Base-by-base conservation (phyloP, 2,329 filamentous ascomycete species). In the Aureobasidium melanogenum region DNA sequence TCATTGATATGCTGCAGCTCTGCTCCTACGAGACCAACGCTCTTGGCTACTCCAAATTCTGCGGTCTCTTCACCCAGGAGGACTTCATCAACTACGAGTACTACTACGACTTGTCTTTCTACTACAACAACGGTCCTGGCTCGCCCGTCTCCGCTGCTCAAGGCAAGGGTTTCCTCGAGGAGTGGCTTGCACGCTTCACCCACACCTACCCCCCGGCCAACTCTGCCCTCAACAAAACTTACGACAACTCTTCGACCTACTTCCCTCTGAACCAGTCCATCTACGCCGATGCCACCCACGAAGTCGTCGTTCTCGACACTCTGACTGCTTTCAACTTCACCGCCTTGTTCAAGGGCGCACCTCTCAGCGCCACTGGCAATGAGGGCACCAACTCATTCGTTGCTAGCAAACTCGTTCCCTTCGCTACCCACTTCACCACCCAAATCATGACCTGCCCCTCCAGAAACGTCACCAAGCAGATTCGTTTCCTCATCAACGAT, bases 1-100 rank as follows among this genome's bases (percentile, higher is more conserved):
- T 26, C 43, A 41, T 59, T 12, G 30, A 48, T 5, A 59, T 59
- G 56, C n/a, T 59, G 2, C 56, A 59, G 34, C 56, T 59, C 15
- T 59, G 56, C 34, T 59, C 56, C 1, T 59, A 59, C 34, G 56
- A 59, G 56, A 59, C 43, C 56, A 41, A 48, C 24, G 56, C 56
- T 50, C 44, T 59, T 3, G 56, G 56, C 34, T 59, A 59, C 56
- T 59, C 56, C n/a, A 34, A 22, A n/a, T 59, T 59, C 56, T 59
- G 56, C 34, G 32, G 32, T 30, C 56, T 59, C 34, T 59, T 59
- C 34, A 30, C 22, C 22, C 15, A 59, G 22, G 41, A 59, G 44
- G 56, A 59, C 56, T 59, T 50, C 12, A 39, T 59, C 56, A 59
- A 59, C 44, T 59, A 59, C 56, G 56, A 59, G 44, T 59, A 59